Evolutionary conservation across 2,329 filamentous ascomycete genomes (phyloP), one percentile per base, ranked within the genome.

Genomic region (Sordariomycetes sp.): DNA sequence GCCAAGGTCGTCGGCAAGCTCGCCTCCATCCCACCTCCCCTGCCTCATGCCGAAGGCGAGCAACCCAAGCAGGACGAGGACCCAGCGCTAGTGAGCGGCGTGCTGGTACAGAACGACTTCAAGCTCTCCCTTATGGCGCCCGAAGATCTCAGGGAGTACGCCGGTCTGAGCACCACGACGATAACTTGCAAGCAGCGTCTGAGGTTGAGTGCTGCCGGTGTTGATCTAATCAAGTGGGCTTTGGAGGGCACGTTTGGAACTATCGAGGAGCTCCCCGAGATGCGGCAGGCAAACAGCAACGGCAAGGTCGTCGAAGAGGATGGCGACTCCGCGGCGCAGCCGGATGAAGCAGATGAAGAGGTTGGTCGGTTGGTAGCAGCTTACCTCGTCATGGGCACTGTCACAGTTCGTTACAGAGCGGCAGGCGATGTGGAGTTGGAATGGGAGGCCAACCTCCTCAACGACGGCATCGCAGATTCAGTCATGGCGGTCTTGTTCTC

Each of bases 391-490:
- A 96, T 98, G 90, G 90, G 87, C 42, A 92, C 84, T 57, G 79
- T 95, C 19, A 76, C 76, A 7, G 78, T 96, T n/a, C 75, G 80
- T 15, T 87, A 92, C 58, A 73, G 73, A 42, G 73, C 68, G 41
- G 80, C 77, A 44, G 84, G 88, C 36, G 81, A 92, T 51, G 75
- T 95, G 6, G 87, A 93, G 54, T 68, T 96, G 3, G 87, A 94
- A 59, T 98, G 92, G 92, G 90, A 96, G 55, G 92, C 88, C 38
- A 98, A 96, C 54, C 84, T 94, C 64, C 80, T 95, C 50, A 98
- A 96, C 55, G 92, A 98, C 51, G 86, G 87, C 40, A 93, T 98
- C 49, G 92, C 92, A n/a, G 92, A 98, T 58, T 87, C 92, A 12
- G 83, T 96, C 35, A 86, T 96, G 70, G 87, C 87, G 1, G 86